Evolutionary conservation across 805 yeast species (phyloP), one percentile per base, ranked within the genome.

Genomic region (Lachancea cidri): DNA sequence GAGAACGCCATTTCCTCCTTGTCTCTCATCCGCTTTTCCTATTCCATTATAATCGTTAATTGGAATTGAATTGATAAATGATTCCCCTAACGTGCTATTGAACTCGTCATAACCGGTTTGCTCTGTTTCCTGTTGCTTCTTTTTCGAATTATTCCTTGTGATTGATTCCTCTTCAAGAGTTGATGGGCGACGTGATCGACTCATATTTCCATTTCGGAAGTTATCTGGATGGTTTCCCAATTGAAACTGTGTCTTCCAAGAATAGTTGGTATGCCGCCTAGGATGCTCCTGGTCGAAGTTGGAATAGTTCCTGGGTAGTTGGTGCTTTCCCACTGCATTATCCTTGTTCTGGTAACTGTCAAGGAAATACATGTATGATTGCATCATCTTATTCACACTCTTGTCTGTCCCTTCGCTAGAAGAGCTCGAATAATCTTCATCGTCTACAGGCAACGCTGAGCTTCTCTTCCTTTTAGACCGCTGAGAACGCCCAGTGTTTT

Each of bases 301-400:
- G 16, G 32, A 27, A 16, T 38, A 38, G 29, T 44, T 49, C 15
- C 29, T 41, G 17, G 65, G 58, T 6, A 60, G 30, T 38, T 61
- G 65, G 20, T 55, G 49, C 36, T 62, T 62, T 4, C 66, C 65
- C 4, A 58, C 52, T 1, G 61, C 66, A 20, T 72, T 64, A 20
- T 60, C 65, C 31, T 57, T 63, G 41, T 68, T 69, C 4, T 81
- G 89, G 62, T 88, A 88, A 52, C 88, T 86, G 54, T 88, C 95
- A 53, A 88, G 66, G 58, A 89, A 89, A 59, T 87, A 81, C 65
- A 89, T 68, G 59, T 87, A 89, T 1, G 96, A 86, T 53, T 86
- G 86, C 65, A 86, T 77, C 96, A 91, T 89, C 58, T 91, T 89
- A 53, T 88, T 93, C 42, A 77, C 77, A 0, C 76, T 71, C 2